A percentile compares a stretch with the other conserved stretches of the same genome.
These are phyloP conservation scores for Yamadazyma philogaea DNA, from an alignment of 805 yeast genomes.

Conservation along the genomic window DNA sequence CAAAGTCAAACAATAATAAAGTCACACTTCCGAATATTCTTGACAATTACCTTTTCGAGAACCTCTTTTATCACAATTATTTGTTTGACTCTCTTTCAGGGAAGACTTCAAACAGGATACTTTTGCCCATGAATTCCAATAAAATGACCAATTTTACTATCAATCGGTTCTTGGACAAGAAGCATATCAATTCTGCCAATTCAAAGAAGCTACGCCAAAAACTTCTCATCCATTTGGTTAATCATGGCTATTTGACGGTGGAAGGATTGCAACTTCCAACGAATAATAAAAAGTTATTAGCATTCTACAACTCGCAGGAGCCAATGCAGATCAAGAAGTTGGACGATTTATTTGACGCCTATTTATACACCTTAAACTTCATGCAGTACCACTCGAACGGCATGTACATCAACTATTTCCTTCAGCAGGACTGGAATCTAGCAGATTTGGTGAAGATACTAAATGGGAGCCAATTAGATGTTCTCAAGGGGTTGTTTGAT, in stretches of 20 bases:
- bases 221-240: constrained; percentile 5
- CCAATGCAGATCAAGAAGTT: constrained; percentile 20
- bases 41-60: constrained; percentile 36
- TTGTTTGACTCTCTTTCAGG: constrained; percentile 15
- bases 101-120: constrained; percentile 9
- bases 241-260: not conserved
- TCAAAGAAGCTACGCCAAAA: constrained; percentile 10
- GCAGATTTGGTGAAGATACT: constrained; percentile 22
- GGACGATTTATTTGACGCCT: constrained; percentile 42
- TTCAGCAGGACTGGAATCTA: constrained; percentile 21
- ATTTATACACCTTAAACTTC: constrained; percentile 32
- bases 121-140: constrained; percentile 35
- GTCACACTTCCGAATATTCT: constrained; percentile 39
- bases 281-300: not conserved
- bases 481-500: constrained; percentile 2
- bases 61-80: constrained; percentile 31
- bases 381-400: constrained; percentile 22
- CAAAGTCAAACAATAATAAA: constrained; percentile 31
- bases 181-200: constrained; percentile 11
- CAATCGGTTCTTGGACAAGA: constrained; percentile 28
- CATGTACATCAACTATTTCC: constrained; percentile 13
- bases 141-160: constrained; percentile 40
- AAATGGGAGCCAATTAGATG: constrained; percentile 16
- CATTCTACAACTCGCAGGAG: constrained; percentile 3
- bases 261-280: constrained; percentile 6